These are phyloP conservation scores for Diplodia mutila DNA, from an alignment of 2,329 filamentous ascomycete genomes.

Conservation along the genomic window DNA sequence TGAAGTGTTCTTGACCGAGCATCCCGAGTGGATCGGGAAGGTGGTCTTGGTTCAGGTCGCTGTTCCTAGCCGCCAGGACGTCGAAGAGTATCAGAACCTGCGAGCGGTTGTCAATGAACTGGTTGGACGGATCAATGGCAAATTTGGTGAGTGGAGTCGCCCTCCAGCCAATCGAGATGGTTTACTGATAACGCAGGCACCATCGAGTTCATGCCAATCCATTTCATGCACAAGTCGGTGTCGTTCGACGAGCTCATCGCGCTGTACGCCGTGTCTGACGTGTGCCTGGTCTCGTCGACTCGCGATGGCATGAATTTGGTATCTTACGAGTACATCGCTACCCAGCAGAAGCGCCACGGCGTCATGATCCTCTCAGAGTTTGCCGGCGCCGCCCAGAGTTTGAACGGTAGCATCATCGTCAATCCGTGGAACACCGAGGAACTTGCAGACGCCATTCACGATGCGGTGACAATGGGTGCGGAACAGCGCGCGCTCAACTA, in stretches of 20 bases:
- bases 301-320: conserved; percentile 99
- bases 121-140: conserved; percentile 94
- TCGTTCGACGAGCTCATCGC: conserved; percentile 93
- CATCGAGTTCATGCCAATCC: conserved; percentile 98
- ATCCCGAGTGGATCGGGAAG: conserved; percentile 97
- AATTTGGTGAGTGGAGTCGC: conserved; percentile 65
- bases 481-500: conserved; percentile 87
- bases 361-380: conserved; percentile 97
- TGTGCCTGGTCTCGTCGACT: conserved; percentile 91
- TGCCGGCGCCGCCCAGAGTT: conserved; percentile 88
- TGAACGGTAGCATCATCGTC: conserved; percentile 91
- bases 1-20: conserved; percentile 94
- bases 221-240: conserved; percentile 97
- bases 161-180: background rate
- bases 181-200: conserved; percentile 59
- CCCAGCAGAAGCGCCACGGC: conserved; percentile 86
- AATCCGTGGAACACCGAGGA: conserved; percentile 99
- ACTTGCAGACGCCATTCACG: conserved; percentile 87
- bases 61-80: conserved; percentile 90
- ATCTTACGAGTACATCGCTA: conserved; percentile 97
- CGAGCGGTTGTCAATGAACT: conserved; percentile 95
- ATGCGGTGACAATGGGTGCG: conserved; percentile 93
- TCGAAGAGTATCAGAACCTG: conserved; percentile 97
- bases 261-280: conserved; percentile 88
- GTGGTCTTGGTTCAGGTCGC: conserved; percentile 96